Evolutionary conservation across 2,329 filamentous ascomycete species (phyloP).

Genomic region (Xylaria sp.): DNA sequence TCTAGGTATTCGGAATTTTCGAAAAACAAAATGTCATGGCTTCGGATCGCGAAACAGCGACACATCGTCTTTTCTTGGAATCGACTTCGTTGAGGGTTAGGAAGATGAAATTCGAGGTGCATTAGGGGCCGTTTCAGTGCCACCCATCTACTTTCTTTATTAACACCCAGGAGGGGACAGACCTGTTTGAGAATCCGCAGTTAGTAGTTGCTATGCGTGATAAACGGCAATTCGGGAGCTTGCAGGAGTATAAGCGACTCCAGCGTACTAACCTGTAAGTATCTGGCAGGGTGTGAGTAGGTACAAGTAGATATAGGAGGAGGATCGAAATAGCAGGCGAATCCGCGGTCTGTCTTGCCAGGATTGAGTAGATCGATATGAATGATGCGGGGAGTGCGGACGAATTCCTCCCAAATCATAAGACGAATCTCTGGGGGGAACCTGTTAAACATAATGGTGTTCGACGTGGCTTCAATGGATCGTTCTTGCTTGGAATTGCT

Average conservation of each 20-base stretch:
- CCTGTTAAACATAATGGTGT: background rate
- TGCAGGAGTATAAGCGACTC: background rate
- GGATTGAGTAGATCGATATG: background rate
- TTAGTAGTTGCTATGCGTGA: background rate
- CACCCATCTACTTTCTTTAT: background rate
- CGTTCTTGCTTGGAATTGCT: background rate
- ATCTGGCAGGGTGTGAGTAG: background rate
- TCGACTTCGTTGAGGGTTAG: no score
- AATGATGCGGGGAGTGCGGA: background rate
- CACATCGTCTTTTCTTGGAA: no score
- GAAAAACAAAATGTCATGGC: background rate
- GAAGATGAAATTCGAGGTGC: background rate
- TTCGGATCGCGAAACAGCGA: background rate
- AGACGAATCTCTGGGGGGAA: background rate
- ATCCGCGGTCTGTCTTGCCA: background rate
- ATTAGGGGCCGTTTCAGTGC: background rate
- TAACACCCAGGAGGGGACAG: background rate
- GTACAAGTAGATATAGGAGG: no score
- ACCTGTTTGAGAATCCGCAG: background rate
- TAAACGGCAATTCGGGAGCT: background rate
- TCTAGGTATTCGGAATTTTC: no score
- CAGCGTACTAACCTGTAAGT: background rate
- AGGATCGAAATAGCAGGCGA: background rate
- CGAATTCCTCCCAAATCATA: background rate
- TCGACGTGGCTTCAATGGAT: no score